phyloP scores from a whole-genome alignment of 495 filamentous ascomycete genomes.

The Paragyromitra xinjiangensis region DNA sequence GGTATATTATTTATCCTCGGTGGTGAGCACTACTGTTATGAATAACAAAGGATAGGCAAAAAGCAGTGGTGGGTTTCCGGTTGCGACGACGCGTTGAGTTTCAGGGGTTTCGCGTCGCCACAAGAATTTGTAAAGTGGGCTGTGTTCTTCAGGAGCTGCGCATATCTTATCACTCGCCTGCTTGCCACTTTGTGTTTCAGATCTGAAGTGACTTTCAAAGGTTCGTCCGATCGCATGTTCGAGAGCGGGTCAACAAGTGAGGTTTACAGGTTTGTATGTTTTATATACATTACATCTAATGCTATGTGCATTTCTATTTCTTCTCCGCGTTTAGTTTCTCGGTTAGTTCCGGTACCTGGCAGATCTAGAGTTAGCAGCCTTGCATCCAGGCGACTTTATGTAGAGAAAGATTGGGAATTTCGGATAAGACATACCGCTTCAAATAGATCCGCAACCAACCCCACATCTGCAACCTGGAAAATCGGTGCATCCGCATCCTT shows the following conservation, averaged over 20 bases:
- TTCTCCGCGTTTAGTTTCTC: conserved; percentile 83
- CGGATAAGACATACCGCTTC: conserved; percentile 67
- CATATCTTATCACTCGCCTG: conserved; percentile 22
- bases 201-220: not conserved
- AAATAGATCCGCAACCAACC: conserved; percentile 93
- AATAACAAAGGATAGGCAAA: conserved; percentile 15
- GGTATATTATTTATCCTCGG: conserved; percentile 1
- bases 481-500: conserved; percentile 97
- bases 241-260: conserved; percentile 1
- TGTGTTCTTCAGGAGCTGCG: conserved; percentile 17
- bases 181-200: not conserved
- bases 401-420: not conserved
- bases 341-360: conserved; percentile 81
- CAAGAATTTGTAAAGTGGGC: conserved; percentile 37
- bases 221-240: not conserved
- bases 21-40: not conserved
- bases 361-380: conserved; percentile 27
- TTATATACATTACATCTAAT: conserved; percentile 18
- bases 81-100: conserved; percentile 34
- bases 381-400: not conserved
- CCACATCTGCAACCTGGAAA: conserved; percentile 97
- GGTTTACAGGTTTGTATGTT: conserved; percentile 30
- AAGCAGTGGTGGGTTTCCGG: conserved; percentile 4
- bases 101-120: conserved; percentile 48
- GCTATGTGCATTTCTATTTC: conserved; percentile 37